These are phyloP conservation scores for Cystobasidium onofrii DNA, from an alignment of 768 basidiomycete species.

Conservation along the genomic window DNA sequence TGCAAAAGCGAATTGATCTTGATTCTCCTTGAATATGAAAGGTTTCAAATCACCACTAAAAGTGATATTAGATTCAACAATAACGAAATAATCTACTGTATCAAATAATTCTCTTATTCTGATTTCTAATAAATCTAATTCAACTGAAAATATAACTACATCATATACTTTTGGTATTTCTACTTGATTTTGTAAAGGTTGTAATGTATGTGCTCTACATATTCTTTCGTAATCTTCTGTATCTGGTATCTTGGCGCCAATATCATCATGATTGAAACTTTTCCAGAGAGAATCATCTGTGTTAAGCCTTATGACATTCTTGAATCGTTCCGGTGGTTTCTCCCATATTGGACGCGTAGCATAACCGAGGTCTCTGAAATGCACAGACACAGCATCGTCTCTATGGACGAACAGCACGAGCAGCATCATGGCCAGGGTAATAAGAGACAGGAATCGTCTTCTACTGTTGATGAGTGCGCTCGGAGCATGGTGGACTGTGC, in stretches of 20 bases:
- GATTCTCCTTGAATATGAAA: conserved; percentile 51
- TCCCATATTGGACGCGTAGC: neutral
- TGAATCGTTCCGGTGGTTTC: neutral
- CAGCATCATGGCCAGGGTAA: neutral
- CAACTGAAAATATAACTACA: conserved; percentile 53
- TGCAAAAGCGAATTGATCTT: conserved; percentile 51
- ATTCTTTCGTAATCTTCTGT: neutral
- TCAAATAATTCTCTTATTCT: conserved; percentile 57
- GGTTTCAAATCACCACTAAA: conserved; percentile 58
- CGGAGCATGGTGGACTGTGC: neutral
- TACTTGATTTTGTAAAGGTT: neutral
- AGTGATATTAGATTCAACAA: conserved; percentile 57
- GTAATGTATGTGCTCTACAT: neutral
- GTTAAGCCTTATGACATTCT: neutral
- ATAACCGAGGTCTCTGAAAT: neutral
- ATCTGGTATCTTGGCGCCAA: neutral
- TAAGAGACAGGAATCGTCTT: neutral
- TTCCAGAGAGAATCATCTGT: neutral
- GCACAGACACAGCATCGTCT: conserved; percentile 8
- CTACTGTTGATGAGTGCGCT: neutral
- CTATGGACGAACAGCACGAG: neutral
- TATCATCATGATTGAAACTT: neutral
- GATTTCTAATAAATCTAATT: conserved; percentile 59
- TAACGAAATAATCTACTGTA: conserved; percentile 56
- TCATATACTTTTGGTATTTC: conserved; percentile 13